A percentile compares a stretch with the other conserved stretches of the same genome.
These are phyloP conservation scores for Fagus sylvatica DNA, from an alignment of 306 rosid genomes.

Conservation along the genomic window DNA sequence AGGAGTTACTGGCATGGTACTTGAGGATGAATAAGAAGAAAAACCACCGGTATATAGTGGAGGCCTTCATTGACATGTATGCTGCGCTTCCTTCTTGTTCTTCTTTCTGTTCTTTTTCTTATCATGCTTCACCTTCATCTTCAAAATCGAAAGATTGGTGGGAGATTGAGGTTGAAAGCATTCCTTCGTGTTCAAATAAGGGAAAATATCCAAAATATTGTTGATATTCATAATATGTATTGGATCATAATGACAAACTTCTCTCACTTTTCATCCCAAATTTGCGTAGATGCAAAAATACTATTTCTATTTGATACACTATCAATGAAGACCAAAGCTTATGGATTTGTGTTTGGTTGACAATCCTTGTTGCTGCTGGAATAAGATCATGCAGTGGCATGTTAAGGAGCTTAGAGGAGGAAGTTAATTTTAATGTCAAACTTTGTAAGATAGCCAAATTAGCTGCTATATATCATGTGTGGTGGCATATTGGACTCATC, in stretches of 20 bases:
- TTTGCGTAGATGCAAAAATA: neutral
- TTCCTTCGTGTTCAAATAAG: neutral
- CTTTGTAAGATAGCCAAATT: no score
- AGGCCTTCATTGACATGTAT: constrained; percentile 8
- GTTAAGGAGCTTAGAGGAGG: no score
- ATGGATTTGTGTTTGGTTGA: no score
- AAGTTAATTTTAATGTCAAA: no score
- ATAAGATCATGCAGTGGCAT: no score
- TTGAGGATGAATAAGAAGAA: constrained; percentile 11
- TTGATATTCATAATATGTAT: neutral
- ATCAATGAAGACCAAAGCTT: no score
- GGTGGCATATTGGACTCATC: no score
- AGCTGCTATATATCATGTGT: no score
- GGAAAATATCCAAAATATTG: neutral
- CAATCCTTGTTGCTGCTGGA: no score
- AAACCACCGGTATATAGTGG: neutral
- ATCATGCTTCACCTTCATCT: neutral
- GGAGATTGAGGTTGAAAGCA: neutral
- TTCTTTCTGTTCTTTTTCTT: neutral
- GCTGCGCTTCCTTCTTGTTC: neutral
- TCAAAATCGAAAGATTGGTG: neutral
- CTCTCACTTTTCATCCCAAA: neutral
- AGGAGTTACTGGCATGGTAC: constrained; percentile 10
- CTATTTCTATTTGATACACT: no score
- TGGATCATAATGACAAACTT: neutral